Conservation (phyloP, 2,329 filamentous ascomycete genomes). For the Xylariaceae sp. region DNA sequence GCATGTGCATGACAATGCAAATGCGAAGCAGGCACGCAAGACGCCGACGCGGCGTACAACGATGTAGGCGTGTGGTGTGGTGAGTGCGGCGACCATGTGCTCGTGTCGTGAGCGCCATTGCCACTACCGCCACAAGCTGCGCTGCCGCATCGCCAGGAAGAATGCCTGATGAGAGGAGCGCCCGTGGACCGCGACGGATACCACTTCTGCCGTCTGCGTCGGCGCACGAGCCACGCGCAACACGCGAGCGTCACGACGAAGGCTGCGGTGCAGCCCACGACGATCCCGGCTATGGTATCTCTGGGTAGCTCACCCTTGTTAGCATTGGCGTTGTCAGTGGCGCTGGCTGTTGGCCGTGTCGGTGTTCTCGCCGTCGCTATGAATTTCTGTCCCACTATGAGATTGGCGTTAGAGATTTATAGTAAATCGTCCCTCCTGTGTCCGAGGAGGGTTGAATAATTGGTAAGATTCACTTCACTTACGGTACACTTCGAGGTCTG, state of each 20-base stretch:
- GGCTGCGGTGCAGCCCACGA: slow-evolving; percentile 44
- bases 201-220: slow-evolving; percentile 9
- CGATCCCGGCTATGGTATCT: slow-evolving; percentile 45
- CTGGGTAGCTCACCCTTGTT: slow-evolving; percentile 40
- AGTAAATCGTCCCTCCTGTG: neutral
- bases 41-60: neutral
- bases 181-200: neutral
- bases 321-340: slow-evolving; percentile 34
- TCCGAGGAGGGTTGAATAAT: too few relatives aligned
- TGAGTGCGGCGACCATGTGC: neutral
- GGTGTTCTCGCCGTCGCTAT: slow-evolving; percentile 53
- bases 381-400: slow-evolving; percentile 57
- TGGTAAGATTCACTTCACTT: too few relatives aligned
- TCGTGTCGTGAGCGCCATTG: neutral
- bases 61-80: neutral
- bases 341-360: slow-evolving; percentile 46
- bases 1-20: neutral
- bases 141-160: neutral
- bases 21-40: neutral
- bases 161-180: neutral
- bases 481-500: slow-evolving; percentile 53
- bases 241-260: slow-evolving; percentile 38
- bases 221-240: slow-evolving; percentile 42
- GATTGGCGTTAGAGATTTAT: neutral
- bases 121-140: neutral